Conservation (phyloP, 2,329 filamentous ascomycete species). For the Tetracladium maxilliforme region DNA sequence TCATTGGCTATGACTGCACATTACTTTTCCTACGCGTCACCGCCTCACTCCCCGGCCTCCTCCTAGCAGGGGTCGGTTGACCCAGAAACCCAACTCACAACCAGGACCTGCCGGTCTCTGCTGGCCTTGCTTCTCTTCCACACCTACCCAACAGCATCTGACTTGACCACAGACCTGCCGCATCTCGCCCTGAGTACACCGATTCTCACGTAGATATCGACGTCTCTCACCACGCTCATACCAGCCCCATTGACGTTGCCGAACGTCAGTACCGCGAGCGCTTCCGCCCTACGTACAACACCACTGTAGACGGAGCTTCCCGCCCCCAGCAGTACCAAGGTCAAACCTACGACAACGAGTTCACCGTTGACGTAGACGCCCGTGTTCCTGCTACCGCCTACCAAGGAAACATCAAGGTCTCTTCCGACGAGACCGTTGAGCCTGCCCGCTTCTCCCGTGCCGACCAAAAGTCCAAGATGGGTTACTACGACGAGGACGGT, state of each 20-base stretch:
- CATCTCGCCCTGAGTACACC: slow-evolving; percentile 26
- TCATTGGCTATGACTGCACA: too few relatives aligned
- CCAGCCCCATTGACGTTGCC: slow-evolving; percentile 42
- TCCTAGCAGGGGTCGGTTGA: too few relatives aligned
- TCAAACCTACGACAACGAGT: too few relatives aligned
- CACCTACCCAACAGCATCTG: slow-evolving; percentile 5
- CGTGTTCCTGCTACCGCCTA: slow-evolving; percentile 27
- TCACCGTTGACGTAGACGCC: slow-evolving; percentile 4
- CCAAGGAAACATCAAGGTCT: slow-evolving; percentile 42
- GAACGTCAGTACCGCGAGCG: slow-evolving; percentile 55
- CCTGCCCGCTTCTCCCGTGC: slow-evolving; percentile 23
- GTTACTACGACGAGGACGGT: slow-evolving; percentile 63
- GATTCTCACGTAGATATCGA: slow-evolving; percentile 55
- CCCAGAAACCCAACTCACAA: too few relatives aligned
- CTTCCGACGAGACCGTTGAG: slow-evolving; percentile 54
- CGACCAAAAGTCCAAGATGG: slow-evolving; percentile 43
- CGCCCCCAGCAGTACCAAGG: slow-evolving; percentile 9
- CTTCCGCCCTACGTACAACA: slow-evolving; percentile 36
- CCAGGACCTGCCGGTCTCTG: too few relatives aligned
- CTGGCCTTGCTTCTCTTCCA: slow-evolving; percentile 2
- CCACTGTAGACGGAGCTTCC: slow-evolving; percentile 15
- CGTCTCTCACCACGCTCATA: slow-evolving; percentile 30
- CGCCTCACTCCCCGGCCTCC: too few relatives aligned
- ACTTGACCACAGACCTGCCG: slow-evolving; percentile 9
- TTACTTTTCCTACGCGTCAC: too few relatives aligned